These are phyloP conservation scores for Russula sp. DNA, from an alignment of 768 basidiomycete genomes.

Conservation along the genomic window DNA sequence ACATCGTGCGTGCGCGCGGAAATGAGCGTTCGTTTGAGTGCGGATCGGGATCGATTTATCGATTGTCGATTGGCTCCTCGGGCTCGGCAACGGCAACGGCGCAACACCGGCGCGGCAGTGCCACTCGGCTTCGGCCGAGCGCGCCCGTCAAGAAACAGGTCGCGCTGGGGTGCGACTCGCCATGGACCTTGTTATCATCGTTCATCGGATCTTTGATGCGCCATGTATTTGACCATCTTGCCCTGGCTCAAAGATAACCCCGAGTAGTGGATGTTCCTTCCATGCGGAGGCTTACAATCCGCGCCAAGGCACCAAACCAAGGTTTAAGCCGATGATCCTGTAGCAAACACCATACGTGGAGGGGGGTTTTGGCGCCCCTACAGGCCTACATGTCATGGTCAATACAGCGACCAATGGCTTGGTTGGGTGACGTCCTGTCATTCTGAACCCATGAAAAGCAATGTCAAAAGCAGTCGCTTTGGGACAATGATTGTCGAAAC, in stretches of 20 bases:
- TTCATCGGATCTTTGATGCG: neutral
- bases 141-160: neutral
- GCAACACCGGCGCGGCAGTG: neutral
- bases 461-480: neutral
- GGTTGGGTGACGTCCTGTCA: neutral
- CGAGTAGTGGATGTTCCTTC: neutral
- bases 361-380: neutral
- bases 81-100: neutral
- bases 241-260: neutral
- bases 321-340: neutral
- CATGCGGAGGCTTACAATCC: neutral
- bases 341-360: neutral
- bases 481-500: neutral
- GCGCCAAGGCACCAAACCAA: neutral
- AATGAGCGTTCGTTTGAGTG: no score
- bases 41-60: neutral
- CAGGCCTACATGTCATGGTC: neutral
- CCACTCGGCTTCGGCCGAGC: neutral
- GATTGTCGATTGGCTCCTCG: neutral
- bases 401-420: neutral
- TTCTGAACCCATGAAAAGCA: neutral
- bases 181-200: neutral
- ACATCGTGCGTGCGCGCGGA: neutral
- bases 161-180: neutral
- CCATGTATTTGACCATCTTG: neutral